Percentiles rank a stretch among this genome's conserved stretches.
Evolutionary conservation across 1,284 basidiomycete genomes (phyloP).

Genomic region (Grifola frondosa): DNA sequence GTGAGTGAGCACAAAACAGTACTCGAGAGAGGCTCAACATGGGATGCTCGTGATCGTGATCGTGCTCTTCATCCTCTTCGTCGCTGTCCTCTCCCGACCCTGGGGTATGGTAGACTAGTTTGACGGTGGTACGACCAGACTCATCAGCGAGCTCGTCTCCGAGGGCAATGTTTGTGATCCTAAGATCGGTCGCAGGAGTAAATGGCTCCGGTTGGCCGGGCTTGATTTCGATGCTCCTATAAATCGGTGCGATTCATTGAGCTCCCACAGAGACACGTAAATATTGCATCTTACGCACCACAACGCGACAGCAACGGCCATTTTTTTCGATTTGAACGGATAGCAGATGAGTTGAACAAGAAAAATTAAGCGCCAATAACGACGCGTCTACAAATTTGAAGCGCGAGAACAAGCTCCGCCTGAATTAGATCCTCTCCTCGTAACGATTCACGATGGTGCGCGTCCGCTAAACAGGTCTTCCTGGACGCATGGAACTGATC

Average conservation of each 20-base stretch:
- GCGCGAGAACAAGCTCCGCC: constrained; percentile 24
- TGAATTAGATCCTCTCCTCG: constrained; percentile 24
- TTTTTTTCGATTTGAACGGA: constrained; percentile 29
- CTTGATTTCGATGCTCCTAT: constrained; percentile 59
- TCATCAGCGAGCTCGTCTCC: constrained; percentile 70
- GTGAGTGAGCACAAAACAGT: constrained; percentile 69
- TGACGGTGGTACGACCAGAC: constrained; percentile 74
- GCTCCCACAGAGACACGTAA: constrained; percentile 8
- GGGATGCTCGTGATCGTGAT: constrained; percentile 35
- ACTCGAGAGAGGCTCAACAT: constrained; percentile 28
- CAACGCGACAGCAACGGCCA: constrained; percentile 59
- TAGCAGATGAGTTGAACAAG: constrained; percentile 11
- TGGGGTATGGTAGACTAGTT: constrained; percentile 64
- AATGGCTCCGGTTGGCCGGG: constrained; percentile 66
- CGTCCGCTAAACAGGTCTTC: not conserved
- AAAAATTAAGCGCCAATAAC: constrained; percentile 22
- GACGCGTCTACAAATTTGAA: constrained; percentile 20
- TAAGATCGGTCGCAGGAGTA: constrained; percentile 69
- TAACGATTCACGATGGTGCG: constrained; percentile 42
- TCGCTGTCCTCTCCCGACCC: constrained; percentile 48
- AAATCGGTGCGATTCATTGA: not conserved
- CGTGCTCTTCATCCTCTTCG: constrained; percentile 45
- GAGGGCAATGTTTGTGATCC: constrained; percentile 83
- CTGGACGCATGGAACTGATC: not conserved
- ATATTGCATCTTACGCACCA: constrained; percentile 47